Evolutionary conservation across 331 rosid genomes (phyloP).

Genomic region (Rhamnella rubrinervis): DNA sequence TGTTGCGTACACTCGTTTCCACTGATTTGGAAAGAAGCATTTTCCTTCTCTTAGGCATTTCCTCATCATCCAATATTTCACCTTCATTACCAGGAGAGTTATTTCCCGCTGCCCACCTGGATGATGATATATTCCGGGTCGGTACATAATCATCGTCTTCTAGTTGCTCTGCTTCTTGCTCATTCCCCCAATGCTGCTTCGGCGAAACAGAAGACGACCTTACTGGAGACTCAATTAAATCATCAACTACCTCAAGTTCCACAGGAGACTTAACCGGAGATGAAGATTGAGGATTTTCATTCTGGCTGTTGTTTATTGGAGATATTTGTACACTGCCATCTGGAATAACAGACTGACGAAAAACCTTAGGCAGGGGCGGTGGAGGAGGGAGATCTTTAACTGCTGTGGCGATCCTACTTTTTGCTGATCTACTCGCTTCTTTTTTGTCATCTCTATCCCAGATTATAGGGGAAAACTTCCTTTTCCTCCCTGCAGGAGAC

Average conservation of each 20-base stretch:
- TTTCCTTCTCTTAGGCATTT: slow-evolving; percentile 56
- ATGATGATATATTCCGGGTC: slow-evolving; percentile 72
- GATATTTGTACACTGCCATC: slow-evolving; percentile 43
- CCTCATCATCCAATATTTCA: slow-evolving; percentile 54
- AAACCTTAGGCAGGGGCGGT: slow-evolving; percentile 46
- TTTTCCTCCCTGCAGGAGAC: slow-evolving; percentile 55
- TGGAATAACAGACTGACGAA: slow-evolving; percentile 37
- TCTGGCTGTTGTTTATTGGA: slow-evolving; percentile 31
- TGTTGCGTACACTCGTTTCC: slow-evolving; percentile 43
- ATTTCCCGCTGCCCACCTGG: slow-evolving; percentile 94
- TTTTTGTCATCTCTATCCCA: slow-evolving; percentile 89
- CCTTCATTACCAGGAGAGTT: slow-evolving; percentile 83
- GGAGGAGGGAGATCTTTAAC: slow-evolving; percentile 52
- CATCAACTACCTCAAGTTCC: slow-evolving; percentile 28
- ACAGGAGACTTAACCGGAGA: slow-evolving; percentile 23
- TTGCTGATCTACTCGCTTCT: slow-evolving; percentile 30
- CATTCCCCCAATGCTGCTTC: slow-evolving; percentile 34
- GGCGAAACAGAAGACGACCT: slow-evolving; percentile 34
- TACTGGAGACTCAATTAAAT: slow-evolving; percentile 29
- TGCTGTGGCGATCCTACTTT: slow-evolving; percentile 36
- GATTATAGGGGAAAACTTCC: slow-evolving; percentile 83
- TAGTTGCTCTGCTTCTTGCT: slow-evolving; percentile 45
- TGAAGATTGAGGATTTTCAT: slow-evolving; percentile 28
- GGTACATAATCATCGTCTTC: slow-evolving; percentile 74
- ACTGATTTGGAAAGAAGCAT: slow-evolving; percentile 29